A percentile compares a stretch with the other conserved stretches of the same genome.
These are phyloP conservation scores for Sphagnum magellanicum DNA, from an alignment of 228 moss, liverwort and hornwort genomes.

Conservation along the genomic window DNA sequence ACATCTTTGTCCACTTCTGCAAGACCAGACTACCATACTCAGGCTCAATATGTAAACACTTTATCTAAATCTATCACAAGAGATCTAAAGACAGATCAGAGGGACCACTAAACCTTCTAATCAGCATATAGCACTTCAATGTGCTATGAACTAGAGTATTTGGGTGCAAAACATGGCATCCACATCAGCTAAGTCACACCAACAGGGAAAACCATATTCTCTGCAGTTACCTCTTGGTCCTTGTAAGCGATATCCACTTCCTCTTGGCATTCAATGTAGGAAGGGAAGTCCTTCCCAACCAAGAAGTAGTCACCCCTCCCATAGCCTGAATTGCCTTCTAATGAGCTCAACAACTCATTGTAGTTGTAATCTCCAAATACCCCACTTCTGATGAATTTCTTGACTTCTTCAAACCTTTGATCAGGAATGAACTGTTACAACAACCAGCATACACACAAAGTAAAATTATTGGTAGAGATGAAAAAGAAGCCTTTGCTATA, in stretches of 20 bases:
- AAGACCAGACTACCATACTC: background rate
- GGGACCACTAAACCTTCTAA: no score
- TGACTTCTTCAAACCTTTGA: conserved; percentile 78
- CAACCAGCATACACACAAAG: no score
- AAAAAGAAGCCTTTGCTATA: no score
- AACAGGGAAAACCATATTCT: no score
- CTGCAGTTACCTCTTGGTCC: conserved; percentile 53
- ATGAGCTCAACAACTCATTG: conserved; percentile 55
- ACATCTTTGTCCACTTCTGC: conserved; percentile 94
- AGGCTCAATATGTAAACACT: background rate
- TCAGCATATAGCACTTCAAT: no score
- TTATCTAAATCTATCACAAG: background rate
- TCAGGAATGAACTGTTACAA: conserved; percentile 64
- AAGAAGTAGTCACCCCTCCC: conserved; percentile 85
- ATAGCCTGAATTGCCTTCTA: conserved; percentile 80
- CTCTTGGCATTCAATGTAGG: conserved; percentile 85
- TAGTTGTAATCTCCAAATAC: conserved; percentile 79
- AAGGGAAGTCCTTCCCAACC: conserved; percentile 85
- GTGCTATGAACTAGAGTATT: no score
- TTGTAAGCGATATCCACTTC: conserved; percentile 76
- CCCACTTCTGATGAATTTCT: conserved; percentile 71
- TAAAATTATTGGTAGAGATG: no score
- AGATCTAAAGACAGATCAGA: background rate
- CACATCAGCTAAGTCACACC: background rate
- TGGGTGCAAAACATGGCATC: background rate